phyloP scores from a whole-genome alignment of 805 yeast species.

The Yamadazyma laniorum region DNA sequence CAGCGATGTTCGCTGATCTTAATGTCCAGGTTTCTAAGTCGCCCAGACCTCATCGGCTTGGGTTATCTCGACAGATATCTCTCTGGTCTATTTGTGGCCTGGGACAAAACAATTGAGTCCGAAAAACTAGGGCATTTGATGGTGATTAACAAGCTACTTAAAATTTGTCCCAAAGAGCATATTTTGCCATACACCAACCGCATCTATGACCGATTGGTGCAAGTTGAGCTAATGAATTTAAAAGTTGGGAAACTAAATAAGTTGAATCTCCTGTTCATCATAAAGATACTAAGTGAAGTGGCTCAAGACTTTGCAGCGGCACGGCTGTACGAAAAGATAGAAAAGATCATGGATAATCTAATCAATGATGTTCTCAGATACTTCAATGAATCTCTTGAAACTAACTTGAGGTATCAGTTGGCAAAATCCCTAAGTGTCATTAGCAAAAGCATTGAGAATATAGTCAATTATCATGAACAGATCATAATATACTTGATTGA shows the following conservation, averaged over 20 bases:
- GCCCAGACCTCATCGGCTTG: conserved; percentile 42
- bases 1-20: conserved; percentile 52
- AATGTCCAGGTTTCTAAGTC: conserved; percentile 51
- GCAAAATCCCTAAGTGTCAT: conserved; percentile 66
- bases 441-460: conserved; percentile 28
- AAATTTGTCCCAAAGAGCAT: conserved; percentile 12
- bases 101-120: conserved; percentile 13
- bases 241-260: not conserved
- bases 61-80: conserved; percentile 21
- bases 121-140: conserved; percentile 39
- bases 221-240: conserved; percentile 15
- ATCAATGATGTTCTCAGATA: conserved; percentile 32
- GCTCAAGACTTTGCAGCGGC: conserved; percentile 24
- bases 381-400: conserved; percentile 43
- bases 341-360: conserved; percentile 49
- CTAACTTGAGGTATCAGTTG: conserved; percentile 57
- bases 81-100: conserved; percentile 14
- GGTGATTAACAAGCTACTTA: conserved; percentile 38
- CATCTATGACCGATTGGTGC: conserved; percentile 5
- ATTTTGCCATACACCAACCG: not conserved
- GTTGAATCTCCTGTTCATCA: conserved; percentile 22
- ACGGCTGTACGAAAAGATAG: conserved; percentile 34
- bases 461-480: conserved; percentile 42
- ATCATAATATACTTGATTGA: conserved; percentile 31
- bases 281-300: conserved; percentile 38